phyloP scores from a whole-genome alignment of 2,329 filamentous ascomycete species.

The Thelonectria olida region DNA sequence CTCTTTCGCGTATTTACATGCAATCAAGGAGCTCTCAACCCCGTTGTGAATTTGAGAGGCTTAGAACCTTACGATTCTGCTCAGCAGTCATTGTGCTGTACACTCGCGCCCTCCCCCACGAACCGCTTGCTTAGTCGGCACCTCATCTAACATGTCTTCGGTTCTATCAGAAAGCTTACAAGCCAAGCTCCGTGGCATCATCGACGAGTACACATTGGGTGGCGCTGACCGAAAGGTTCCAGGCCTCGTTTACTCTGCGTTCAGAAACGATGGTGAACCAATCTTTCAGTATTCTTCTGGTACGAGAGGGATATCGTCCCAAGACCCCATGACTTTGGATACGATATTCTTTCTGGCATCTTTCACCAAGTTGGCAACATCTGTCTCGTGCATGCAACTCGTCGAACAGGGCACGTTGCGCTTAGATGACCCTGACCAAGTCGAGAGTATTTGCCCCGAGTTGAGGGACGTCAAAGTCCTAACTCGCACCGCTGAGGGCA shows the following conservation, averaged over 20 bases:
- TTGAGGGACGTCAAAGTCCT: slow-evolving; percentile 12
- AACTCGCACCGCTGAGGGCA: background rate
- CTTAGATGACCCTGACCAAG: slow-evolving; percentile 1
- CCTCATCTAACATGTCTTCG: background rate
- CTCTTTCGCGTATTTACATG: too few relatives aligned
- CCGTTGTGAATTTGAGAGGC: too few relatives aligned
- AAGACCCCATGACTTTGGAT: background rate
- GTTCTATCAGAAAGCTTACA: background rate
- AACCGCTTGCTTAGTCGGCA: background rate
- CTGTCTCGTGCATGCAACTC: slow-evolving; percentile 16
- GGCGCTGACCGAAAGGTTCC: background rate
- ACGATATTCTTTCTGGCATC: slow-evolving; percentile 16
- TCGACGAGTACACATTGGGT: slow-evolving; percentile 7
- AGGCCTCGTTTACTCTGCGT: background rate
- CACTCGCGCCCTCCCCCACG: too few relatives aligned
- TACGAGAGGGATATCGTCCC: background rate
- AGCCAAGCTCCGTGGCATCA: background rate
- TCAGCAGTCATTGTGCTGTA: too few relatives aligned
- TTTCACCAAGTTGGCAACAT: slow-evolving; percentile 6
- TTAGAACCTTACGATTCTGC: background rate
- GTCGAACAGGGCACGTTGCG: background rate
- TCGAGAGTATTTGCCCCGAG: slow-evolving; percentile 1
- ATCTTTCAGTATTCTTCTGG: slow-evolving; percentile 7
- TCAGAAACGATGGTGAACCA: slow-evolving; percentile 1
- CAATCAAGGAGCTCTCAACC: too few relatives aligned